phyloP scores from a whole-genome alignment of 768 basidiomycete genomes.

The Pholiota microspora region DNA sequence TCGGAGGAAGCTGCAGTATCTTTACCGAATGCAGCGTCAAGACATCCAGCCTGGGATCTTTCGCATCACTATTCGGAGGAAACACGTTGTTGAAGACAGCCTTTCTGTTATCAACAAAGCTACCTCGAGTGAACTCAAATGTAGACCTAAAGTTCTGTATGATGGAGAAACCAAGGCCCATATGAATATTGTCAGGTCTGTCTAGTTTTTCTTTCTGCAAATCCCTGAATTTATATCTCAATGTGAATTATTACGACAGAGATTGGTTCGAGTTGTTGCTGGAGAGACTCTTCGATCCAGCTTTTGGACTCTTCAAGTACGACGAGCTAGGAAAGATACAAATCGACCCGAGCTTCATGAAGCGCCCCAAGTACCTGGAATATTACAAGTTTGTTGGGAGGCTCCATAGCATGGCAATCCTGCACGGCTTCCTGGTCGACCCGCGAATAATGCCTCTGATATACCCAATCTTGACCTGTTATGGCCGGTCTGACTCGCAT shows the following conservation, averaged over 20 bases:
- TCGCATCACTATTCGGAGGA: conserved; percentile 75
- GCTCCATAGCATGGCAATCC: conserved; percentile 67
- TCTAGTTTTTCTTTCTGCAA: conserved; percentile 6
- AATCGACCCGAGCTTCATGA: conserved; percentile 68
- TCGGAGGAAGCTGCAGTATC: conserved; percentile 86
- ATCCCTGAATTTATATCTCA: neutral
- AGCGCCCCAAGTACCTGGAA: conserved; percentile 68
- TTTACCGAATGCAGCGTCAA: conserved; percentile 78
- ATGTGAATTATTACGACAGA: too few species aligned
- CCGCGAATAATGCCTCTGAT: conserved; percentile 21
- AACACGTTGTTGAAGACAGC: conserved; percentile 80
- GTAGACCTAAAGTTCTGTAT: conserved; percentile 64
- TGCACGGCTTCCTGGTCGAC: conserved; percentile 48
- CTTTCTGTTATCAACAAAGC: conserved; percentile 77
- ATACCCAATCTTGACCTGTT: conserved; percentile 17
- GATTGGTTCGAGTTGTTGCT: conserved; percentile 85
- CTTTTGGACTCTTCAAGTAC: conserved; percentile 75
- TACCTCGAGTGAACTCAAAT: conserved; percentile 62
- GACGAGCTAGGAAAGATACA: conserved; percentile 67
- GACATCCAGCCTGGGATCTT: conserved; percentile 67
- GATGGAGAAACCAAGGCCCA: conserved; percentile 72
- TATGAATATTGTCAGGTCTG: conserved; percentile 65
- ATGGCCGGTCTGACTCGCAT: conserved; percentile 2
- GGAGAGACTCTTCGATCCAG: conserved; percentile 73
- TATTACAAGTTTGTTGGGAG: conserved; percentile 82